Conservation (phyloP, 1,284 basidiomycete genomes). For the Tetrapyrgos nigripes region DNA sequence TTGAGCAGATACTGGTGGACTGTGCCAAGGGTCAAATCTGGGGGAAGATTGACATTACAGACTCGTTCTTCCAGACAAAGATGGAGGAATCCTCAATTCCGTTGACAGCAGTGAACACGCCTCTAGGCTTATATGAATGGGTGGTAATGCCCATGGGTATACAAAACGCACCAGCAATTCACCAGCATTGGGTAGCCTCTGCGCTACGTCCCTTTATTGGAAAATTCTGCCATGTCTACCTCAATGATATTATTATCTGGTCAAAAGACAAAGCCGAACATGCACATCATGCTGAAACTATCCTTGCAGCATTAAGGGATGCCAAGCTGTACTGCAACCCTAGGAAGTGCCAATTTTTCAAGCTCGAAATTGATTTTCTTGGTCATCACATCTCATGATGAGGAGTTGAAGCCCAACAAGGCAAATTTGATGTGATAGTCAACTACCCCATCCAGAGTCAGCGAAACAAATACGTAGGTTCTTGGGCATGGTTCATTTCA, state of each 20-base stretch:
- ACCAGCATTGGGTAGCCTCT: constrained; percentile 33
- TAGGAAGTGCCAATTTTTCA: constrained; percentile 39
- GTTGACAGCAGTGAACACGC: constrained; percentile 35
- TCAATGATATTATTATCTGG: constrained; percentile 45
- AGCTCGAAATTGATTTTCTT: constrained; percentile 34
- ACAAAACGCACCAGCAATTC: constrained; percentile 35
- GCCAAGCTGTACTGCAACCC: constrained; percentile 31
- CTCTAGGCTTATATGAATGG: constrained; percentile 40
- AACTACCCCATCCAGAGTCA: too few relatives aligned
- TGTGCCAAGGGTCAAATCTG: too few relatives aligned
- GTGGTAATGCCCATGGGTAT: constrained; percentile 41
- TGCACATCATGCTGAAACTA: constrained; percentile 26
- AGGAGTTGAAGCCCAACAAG: too few relatives aligned
- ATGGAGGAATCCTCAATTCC: constrained; percentile 38
- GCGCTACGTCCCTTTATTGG: constrained; percentile 29
- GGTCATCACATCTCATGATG: constrained; percentile 38
- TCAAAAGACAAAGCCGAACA: constrained; percentile 40
- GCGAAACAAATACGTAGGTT: too few relatives aligned
- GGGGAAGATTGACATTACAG: too few relatives aligned
- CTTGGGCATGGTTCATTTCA: constrained; percentile 43
- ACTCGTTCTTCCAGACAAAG: constrained; percentile 41
- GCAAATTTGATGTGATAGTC: too few relatives aligned
- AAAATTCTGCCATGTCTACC: constrained; percentile 20
- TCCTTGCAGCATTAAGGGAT: constrained; percentile 27
- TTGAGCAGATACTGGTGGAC: too few relatives aligned